Evolutionary conservation across 1,139 yeast species (phyloP).

Genomic region (Saccharomycopsis hybrid): DNA sequence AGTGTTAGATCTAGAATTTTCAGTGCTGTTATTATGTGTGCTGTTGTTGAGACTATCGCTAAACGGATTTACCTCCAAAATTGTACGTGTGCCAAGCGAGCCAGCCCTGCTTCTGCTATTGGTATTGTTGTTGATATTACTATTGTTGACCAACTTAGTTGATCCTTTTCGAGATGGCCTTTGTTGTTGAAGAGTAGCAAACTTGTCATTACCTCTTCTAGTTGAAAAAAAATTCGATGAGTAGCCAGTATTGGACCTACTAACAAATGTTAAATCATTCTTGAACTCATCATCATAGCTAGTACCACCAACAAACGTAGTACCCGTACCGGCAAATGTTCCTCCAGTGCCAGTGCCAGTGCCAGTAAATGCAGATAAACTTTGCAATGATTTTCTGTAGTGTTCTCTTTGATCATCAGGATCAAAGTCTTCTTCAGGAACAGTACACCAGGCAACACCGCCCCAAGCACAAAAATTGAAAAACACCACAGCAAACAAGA

Average conservation of each 20-base stretch:
- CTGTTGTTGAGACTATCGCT: not conserved
- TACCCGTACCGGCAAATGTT: not conserved
- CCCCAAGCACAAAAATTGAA: constrained; percentile 32
- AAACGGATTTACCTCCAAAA: not conserved
- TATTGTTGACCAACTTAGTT: not conserved
- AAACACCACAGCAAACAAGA: constrained; percentile 28
- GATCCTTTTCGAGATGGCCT: not conserved
- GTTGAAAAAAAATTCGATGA: not conserved
- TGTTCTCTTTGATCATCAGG: constrained; percentile 5
- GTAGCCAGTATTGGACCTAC: constrained; percentile 1
- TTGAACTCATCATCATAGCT: constrained; percentile 1
- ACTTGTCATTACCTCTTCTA: not conserved
- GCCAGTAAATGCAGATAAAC: constrained; percentile 24
- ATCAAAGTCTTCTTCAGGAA: constrained; percentile 24
- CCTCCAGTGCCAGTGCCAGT: not conserved
- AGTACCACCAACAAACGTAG: not conserved
- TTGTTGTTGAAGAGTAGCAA: no score
- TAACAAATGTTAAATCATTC: constrained; percentile 3
- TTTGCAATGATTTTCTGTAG: constrained; percentile 21
- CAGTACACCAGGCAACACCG: constrained; percentile 41
- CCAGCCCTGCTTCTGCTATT: not conserved
- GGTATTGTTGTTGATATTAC: not conserved
- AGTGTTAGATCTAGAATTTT: not conserved
- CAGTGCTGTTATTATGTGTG: not conserved
- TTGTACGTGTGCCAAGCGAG: not conserved